Evolutionary conservation across 2,329 filamentous ascomycete genomes (phyloP), one percentile per base, ranked within the genome.

Genomic region (Ambrosiella cleistominuta): DNA sequence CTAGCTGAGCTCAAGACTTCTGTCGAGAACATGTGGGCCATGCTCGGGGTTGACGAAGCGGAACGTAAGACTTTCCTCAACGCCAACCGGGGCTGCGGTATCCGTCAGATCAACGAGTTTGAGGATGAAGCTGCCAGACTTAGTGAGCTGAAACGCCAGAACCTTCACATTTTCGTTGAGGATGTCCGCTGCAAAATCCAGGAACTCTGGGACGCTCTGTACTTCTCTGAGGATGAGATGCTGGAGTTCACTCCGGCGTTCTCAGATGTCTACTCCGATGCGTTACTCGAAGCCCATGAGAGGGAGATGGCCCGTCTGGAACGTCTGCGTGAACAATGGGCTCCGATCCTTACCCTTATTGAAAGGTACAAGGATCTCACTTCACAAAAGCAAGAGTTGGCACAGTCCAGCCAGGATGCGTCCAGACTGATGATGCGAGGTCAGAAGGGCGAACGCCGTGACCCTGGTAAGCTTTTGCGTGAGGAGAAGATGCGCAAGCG

Each of bases 401-500:
- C 83, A n/a, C 80, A 86, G 49, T 95, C 91, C 1, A 95, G 88
- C 65, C 90, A 96, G 67, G 94, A 98, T 69, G 90, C 93, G 12
- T 96, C 91, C 6, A 84, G 93, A 50, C 75, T 98, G 37, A 89
- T 97, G 84, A 81, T 83, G 65, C 88, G 91, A 61, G 90, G 90
- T 1, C 84, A 88, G 64, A 95, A 95, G 72, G 91, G 91, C 57
- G 91, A 97, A 72, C 88, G 84, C 70, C 86, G 94, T 62, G 93
- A 98, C 67, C 93, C 93, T 2, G 91, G 89, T 55, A 93, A 95
- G 71, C 77, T 98, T 13, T 75, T 98, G 56, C 80, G 93, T 37
- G 93, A 98, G 68, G 93, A 98, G 72, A 98, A 97, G 78, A 95
- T 95, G 88, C 83, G 93, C 61, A 98, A 98, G 79, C 80, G 90